Percentiles rank a stretch among this genome's conserved stretches.
phyloP scores from a whole-genome alignment of 202 grass and related monocot species.

The Schoenoplectus triqueter region DNA sequence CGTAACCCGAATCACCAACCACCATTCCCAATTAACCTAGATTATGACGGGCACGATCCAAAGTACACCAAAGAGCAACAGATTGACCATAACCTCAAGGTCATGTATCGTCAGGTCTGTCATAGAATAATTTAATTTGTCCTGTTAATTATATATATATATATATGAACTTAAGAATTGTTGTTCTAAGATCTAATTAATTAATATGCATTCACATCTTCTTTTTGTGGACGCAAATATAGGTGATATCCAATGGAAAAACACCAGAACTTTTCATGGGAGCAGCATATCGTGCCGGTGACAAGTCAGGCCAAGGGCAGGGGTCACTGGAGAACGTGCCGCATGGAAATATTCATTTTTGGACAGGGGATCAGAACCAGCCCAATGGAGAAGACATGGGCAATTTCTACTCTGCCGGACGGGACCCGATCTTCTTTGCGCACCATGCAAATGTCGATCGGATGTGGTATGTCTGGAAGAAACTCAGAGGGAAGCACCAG shows the following conservation, averaged over 20 bases:
- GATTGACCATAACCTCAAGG: conserved; percentile 53
- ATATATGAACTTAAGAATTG: not conserved
- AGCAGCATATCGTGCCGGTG: conserved; percentile 54
- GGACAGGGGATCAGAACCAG: conserved; percentile 49
- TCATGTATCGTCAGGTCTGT: conserved; percentile 71
- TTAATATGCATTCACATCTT: not conserved
- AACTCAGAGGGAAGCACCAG: conserved; percentile 35
- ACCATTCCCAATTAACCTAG: conserved; percentile 45
- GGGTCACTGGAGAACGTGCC: conserved; percentile 53
- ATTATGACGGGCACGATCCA: conserved; percentile 41
- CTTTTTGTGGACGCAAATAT: not conserved
- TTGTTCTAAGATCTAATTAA: not conserved
- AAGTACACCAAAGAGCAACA: conserved; percentile 28
- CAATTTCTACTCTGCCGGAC: conserved; percentile 61
- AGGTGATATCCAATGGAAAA: conserved; percentile 57
- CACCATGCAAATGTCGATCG: conserved; percentile 66
- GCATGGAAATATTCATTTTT: conserved; percentile 28
- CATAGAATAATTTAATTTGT: not conserved
- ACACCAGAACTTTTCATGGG: conserved; percentile 59
- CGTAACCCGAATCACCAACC: conserved; percentile 66
- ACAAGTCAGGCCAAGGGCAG: conserved; percentile 42
- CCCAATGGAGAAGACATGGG: conserved; percentile 67
- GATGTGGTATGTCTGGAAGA: conserved; percentile 56
- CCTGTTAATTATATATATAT: not conserved
- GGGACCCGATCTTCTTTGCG: conserved; percentile 65